Evolutionary conservation across 2,329 filamentous ascomycete genomes (phyloP).

Genomic region (Microdochium trichocladiopsis): DNA sequence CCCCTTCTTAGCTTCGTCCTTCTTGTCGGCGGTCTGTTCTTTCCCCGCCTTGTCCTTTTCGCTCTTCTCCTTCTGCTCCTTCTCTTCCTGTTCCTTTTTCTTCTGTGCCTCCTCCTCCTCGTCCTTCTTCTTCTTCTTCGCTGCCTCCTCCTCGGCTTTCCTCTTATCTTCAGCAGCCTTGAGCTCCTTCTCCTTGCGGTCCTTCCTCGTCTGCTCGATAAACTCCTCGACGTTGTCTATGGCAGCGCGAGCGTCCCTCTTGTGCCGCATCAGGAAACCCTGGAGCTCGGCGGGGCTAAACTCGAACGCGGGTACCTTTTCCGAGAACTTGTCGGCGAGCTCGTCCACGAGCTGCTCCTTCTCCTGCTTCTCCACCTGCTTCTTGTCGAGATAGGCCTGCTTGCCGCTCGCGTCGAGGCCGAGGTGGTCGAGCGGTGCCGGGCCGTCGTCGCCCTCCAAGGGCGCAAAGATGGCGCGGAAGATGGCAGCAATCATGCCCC

Average conservation of each 20-base stretch:
- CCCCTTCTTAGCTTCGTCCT: slow-evolving; percentile 4
- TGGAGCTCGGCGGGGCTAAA: slow-evolving; percentile 57
- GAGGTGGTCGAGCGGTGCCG: slow-evolving; percentile 12
- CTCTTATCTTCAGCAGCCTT: slow-evolving; percentile 23
- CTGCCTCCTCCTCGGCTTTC: slow-evolving; percentile 11
- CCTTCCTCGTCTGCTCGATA: slow-evolving; percentile 39
- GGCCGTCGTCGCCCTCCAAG: slow-evolving; percentile 37
- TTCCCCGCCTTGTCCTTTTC: slow-evolving; percentile 25
- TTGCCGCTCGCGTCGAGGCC: slow-evolving; percentile 20
- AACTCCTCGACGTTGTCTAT: slow-evolving; percentile 40
- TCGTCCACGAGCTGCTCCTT: slow-evolving; percentile 31
- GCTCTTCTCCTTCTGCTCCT: slow-evolving; percentile 30
- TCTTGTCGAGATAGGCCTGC: slow-evolving; percentile 16
- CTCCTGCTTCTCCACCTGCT: slow-evolving; percentile 16
- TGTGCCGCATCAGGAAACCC: slow-evolving; percentile 49
- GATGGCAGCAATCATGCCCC: slow-evolving; percentile 42
- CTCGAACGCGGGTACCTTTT: slow-evolving; percentile 42
- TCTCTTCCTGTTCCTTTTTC: slow-evolving; percentile 32
- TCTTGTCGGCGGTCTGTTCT: slow-evolving; percentile 15
- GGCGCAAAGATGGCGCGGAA: slow-evolving; percentile 52
- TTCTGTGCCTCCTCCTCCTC: slow-evolving; percentile 32
- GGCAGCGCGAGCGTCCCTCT: slow-evolving; percentile 41
- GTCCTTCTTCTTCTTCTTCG: slow-evolving; percentile 14
- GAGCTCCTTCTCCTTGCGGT: slow-evolving; percentile 22
- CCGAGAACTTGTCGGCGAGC: slow-evolving; percentile 41